Percentiles rank a stretch among this genome's conserved stretches.
phyloP scores from a whole-genome alignment of 441 rosid species.

The Populus hybrid region DNA sequence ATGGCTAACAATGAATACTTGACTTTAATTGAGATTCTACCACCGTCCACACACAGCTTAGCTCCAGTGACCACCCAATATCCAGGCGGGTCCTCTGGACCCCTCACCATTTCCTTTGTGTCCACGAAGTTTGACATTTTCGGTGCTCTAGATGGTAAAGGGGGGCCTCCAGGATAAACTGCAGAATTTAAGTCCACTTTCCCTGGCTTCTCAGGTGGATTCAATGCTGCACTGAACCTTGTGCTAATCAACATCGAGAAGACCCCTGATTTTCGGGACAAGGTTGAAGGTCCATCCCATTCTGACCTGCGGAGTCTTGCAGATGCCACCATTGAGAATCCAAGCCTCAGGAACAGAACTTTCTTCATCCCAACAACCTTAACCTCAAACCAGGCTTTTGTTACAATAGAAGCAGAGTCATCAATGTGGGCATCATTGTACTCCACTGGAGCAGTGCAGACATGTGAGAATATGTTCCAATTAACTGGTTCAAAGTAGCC shows the following conservation, averaged over 20 bases:
- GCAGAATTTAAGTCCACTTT: constrained; percentile 84
- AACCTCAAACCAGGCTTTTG: constrained; percentile 93
- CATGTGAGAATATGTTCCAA: constrained; percentile 92
- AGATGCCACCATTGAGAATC: constrained; percentile 67
- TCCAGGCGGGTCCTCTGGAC: constrained; percentile 86
- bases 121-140: constrained; percentile 78
- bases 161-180: constrained; percentile 79
- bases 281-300: constrained; percentile 70
- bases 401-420: constrained; percentile 70
- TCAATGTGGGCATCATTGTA: constrained; percentile 56
- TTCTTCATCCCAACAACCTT: constrained; percentile 77
- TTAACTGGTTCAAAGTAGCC: constrained; percentile 83
- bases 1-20: constrained; percentile 79
- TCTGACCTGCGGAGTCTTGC: constrained; percentile 65
- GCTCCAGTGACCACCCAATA: constrained; percentile 98
- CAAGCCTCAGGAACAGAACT: constrained; percentile 82
- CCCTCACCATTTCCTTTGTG: constrained; percentile 82
- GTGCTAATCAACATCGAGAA: constrained; percentile 70
- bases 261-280: constrained; percentile 73
- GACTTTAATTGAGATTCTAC: constrained; percentile 76
- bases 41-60: constrained; percentile 69
- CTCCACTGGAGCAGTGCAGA: constrained; percentile 82
- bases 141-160: constrained; percentile 47
- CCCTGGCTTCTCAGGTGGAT: constrained; percentile 43
- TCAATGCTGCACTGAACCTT: constrained; percentile 53